Base-by-base conservation (phyloP, 2,329 filamentous ascomycete genomes). In the Fusarium scirpi region DNA sequence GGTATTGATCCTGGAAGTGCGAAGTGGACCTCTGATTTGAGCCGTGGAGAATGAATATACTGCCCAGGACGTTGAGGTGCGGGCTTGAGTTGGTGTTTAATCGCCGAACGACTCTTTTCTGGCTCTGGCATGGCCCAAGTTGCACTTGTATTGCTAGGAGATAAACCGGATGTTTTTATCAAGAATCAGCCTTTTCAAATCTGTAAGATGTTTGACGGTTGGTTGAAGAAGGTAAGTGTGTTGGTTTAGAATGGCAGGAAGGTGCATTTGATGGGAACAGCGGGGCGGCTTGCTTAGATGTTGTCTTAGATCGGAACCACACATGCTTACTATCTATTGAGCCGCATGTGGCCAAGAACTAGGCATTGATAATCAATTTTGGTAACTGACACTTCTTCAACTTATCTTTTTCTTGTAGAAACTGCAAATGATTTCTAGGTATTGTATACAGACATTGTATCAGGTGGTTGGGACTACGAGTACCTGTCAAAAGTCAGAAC, bases 21-120 rank as follows among this genome's bases (percentile, higher is more conserved):
- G 62, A 78, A 78, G 38, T 69, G 74, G 48, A 79, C 74, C 52
- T 79, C 78, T 27, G 75, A 70, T 41, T 73, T 74, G 22, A 55
- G 46, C 16, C 58, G 67, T 25, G 78, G 71, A 47, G 67, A 66
- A 40, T 78, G 76, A 43, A 75, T 52, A 32, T 41, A 45, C 51
- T 77, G 70, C 12, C 58, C 66, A 27, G 65, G 58, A 24, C 67
- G 65, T 45, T 56, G 40, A 43, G 71, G 73, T 24, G 74, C 70
- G 20, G 77, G 74, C 60, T 76, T 76, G 44, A 80, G 70, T 10
- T 46, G 46, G 54, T 62, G 69, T 58, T 73, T 74, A 30, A 73
- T 62, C 1, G 74, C 64, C 16, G 55, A 58, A 29, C 64, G 72
- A 27, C 52, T 18, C 27, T 57, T 45, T 22, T 52, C 51, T 27